Evolutionary conservation across 2,329 filamentous ascomycete species (phyloP).

Genomic region (Aureobasidium sp.): DNA sequence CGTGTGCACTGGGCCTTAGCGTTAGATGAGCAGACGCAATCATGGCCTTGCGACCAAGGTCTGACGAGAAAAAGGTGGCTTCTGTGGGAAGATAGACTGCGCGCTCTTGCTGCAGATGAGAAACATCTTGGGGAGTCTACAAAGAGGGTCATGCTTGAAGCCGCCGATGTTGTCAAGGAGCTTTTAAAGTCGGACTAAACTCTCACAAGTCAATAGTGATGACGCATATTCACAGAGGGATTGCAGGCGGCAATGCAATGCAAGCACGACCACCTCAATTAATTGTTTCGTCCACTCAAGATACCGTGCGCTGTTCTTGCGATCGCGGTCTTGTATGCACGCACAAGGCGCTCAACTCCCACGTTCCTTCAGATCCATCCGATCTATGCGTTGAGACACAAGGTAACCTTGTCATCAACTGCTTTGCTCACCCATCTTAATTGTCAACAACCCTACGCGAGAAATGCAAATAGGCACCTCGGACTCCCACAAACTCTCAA

Average conservation of each 20-base stretch:
- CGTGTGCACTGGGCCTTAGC: neutral
- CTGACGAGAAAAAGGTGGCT: neutral
- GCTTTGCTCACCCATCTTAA: neutral
- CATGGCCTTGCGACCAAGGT: neutral
- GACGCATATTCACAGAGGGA: no score
- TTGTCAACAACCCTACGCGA: no score
- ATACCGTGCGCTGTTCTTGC: constrained; percentile 12
- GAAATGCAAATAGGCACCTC: neutral
- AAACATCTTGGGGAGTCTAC: neutral
- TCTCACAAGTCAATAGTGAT: no score
- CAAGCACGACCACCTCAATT: constrained; percentile 6
- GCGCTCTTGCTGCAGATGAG: neutral
- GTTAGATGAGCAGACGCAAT: neutral
- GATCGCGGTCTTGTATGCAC: constrained; percentile 11
- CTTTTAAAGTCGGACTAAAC: neutral
- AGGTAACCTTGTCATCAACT: neutral
- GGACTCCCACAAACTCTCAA: neutral
- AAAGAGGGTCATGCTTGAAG: neutral
- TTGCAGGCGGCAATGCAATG: constrained; percentile 16
- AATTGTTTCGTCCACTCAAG: neutral
- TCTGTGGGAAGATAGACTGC: neutral
- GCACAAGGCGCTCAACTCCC: neutral
- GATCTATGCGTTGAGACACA: constrained; percentile 11
- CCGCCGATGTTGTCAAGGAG: neutral
- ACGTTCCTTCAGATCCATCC: constrained; percentile 9